These are phyloP conservation scores for Paxillus rubicundulus DNA, from an alignment of 768 basidiomycete genomes.

Conservation along the genomic window DNA sequence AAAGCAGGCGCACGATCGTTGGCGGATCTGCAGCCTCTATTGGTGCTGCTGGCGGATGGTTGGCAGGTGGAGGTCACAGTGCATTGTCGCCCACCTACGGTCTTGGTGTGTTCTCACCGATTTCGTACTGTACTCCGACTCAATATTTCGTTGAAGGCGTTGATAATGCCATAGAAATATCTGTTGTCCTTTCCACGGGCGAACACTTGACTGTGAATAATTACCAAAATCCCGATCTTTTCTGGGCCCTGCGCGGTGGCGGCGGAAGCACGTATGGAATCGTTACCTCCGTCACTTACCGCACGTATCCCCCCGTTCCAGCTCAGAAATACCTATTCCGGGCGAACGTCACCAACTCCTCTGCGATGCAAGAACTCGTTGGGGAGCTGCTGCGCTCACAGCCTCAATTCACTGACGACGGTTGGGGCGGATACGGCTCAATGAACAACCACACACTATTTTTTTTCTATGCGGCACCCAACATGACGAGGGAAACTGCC, in stretches of 20 bases:
- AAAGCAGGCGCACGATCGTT: too few relatives aligned
- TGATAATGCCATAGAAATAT: slow-evolving; percentile 47
- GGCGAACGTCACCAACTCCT: slow-evolving; percentile 30
- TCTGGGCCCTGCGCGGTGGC: slow-evolving; percentile 53
- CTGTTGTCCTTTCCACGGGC: slow-evolving; percentile 43
- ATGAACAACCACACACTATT: neutral
- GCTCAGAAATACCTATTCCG: slow-evolving; percentile 26
- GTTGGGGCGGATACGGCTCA: slow-evolving; percentile 43
- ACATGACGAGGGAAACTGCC: slow-evolving; percentile 33
- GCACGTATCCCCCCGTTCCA: slow-evolving; percentile 38
- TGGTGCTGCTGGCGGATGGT: slow-evolving; percentile 50
- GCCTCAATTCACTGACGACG: slow-evolving; percentile 37
- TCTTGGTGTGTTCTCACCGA: slow-evolving; percentile 30
- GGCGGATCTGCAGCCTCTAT: slow-evolving; percentile 30
- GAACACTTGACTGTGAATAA: slow-evolving; percentile 39
- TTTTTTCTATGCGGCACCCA: slow-evolving; percentile 35
- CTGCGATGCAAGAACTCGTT: slow-evolving; percentile 26
- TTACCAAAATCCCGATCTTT: slow-evolving; percentile 43
- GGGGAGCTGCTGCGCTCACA: slow-evolving; percentile 36
- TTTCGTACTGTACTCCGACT: neutral
- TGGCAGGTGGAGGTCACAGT: slow-evolving; percentile 47
- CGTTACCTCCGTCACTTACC: slow-evolving; percentile 45
- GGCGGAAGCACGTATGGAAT: slow-evolving; percentile 50
- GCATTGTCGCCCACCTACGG: slow-evolving; percentile 39
- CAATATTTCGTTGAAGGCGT: slow-evolving; percentile 32